Percentiles rank a stretch among this genome's conserved stretches.
phyloP scores from a whole-genome alignment of 2,329 filamentous ascomycete genomes.

The Monilinia vaccinii-corymbosi region DNA sequence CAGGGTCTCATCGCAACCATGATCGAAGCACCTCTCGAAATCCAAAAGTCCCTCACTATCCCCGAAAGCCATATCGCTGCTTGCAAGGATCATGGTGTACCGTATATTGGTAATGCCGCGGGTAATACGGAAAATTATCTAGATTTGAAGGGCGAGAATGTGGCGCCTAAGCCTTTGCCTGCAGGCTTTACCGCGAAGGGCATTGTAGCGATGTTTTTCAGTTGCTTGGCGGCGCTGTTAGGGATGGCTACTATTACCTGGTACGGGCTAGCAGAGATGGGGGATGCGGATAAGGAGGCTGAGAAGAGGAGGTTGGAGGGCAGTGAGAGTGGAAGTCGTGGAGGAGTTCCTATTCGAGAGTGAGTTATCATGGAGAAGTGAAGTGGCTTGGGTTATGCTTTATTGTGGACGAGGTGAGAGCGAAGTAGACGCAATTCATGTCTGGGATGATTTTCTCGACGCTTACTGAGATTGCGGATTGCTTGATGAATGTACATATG shows the following conservation, averaged over 20 bases:
- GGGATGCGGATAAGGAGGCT: slow-evolving; percentile 19
- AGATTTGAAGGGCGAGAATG: slow-evolving; percentile 46
- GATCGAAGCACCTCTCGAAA: slow-evolving; percentile 28
- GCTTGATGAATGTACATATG: neutral
- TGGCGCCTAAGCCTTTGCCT: slow-evolving; percentile 21
- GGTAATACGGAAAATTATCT: slow-evolving; percentile 57
- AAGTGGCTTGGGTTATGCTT: neutral
- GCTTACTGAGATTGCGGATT: neutral
- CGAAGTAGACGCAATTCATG: neutral
- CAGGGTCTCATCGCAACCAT: slow-evolving; percentile 59
- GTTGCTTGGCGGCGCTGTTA: slow-evolving; percentile 23
- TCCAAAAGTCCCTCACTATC: slow-evolving; percentile 39
- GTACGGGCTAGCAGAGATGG: slow-evolving; percentile 29
- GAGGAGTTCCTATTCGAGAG: neutral
- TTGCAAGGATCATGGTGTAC: slow-evolving; percentile 44
- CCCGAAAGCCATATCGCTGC: slow-evolving; percentile 48
- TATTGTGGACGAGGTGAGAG: neutral
- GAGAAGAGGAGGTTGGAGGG: slow-evolving; percentile 17
- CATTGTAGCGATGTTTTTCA: slow-evolving; percentile 28
- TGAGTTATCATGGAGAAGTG: neutral
- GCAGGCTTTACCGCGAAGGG: slow-evolving; percentile 26
- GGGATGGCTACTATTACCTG: slow-evolving; percentile 25
- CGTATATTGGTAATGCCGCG: slow-evolving; percentile 61
- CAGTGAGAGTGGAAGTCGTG: neutral
- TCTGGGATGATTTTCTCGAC: neutral